phyloP scores from a whole-genome alignment of 2,329 filamentous ascomycete species.

The Aspergillus sp. region DNA sequence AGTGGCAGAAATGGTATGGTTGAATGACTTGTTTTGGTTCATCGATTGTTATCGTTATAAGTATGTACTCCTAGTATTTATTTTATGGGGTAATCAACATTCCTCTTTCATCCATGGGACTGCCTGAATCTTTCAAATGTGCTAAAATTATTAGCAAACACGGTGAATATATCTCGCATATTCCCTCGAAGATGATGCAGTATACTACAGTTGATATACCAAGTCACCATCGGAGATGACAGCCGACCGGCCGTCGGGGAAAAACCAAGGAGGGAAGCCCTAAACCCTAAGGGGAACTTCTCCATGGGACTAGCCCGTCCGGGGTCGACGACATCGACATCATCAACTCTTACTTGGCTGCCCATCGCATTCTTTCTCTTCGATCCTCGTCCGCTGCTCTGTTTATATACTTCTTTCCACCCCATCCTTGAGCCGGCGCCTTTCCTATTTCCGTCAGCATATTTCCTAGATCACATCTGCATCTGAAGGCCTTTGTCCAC shows the following conservation, averaged over 20 bases:
- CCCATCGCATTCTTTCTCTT: constrained; percentile 4
- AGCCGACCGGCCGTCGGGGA: not conserved
- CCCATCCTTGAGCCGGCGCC: not conserved
- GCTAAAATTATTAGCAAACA: too few relatives aligned
- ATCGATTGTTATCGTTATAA: too few relatives aligned
- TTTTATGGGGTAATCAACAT: too few relatives aligned
- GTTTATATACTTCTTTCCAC: not conserved
- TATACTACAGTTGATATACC: not conserved
- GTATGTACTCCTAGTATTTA: too few relatives aligned
- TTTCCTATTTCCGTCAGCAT: not conserved
- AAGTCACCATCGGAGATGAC: constrained; percentile 4
- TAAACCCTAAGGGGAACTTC: constrained; percentile 26
- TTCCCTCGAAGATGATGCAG: too few relatives aligned
- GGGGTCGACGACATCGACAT: constrained; percentile 21
- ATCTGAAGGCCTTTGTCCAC: not conserved
- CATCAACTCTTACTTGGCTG: constrained; percentile 12
- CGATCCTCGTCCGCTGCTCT: constrained; percentile 2
- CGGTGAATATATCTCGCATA: too few relatives aligned
- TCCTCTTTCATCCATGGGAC: too few relatives aligned
- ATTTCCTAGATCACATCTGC: not conserved
- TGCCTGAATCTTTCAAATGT: too few relatives aligned
- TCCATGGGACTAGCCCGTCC: constrained; percentile 6
- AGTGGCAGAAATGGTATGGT: not conserved
- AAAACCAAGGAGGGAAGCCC: constrained; percentile 11
- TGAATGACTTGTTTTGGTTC: not conserved